Base-by-base conservation (phyloP, 2,329 filamentous ascomycete species). In the Dothiorella sarmentorum region DNA sequence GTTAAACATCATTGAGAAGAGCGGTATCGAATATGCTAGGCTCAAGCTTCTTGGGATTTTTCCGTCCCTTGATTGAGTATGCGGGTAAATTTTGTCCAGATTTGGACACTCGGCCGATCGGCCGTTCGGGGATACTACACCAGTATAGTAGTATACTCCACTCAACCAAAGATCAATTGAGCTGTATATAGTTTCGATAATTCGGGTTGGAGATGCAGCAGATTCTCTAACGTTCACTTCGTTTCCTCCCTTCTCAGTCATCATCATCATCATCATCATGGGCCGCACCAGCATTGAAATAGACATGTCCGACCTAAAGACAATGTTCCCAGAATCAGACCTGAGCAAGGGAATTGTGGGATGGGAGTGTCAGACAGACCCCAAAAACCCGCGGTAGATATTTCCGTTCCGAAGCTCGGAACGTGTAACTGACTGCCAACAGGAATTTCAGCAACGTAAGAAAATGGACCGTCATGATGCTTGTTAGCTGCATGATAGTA, bases 281-380 rank as follows among this genome's bases (percentile, higher is more conserved):
- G 22, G 29, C 33, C n/a, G 29, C 33, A 17, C 13, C 4, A 22
- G 17, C 40, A 15, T 43, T 20, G 27, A 40, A 17, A 10, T 7
- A n/a, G 27, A 37, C 22, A 15, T 17, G n/a, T n/a, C 22, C 7
- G 24, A 15, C 42, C 65, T 66, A 15, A 63, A 67, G 24, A 59
- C 71, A 49, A 63, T 63, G 4, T 71, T 70, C 45, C 71, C 69
- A 1, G 40, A 71, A 24, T 67, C 63, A 26, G 68, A 73, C 47
- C 64, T 72, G 7, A 68, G 71, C 40, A 66, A 67, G n/a, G 64
- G 66, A 2, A 61, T 73, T 0, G 67, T 73, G 5, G 71, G 71
- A 17, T 73, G 71, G 71, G 71, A 73, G 22, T 59, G 58, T 0
- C 69, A 72, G 61, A 66, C 68, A 17, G 71, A 73, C 40, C 67